Base-by-base conservation (phyloP, 192 early-diverging fungal species). In the Thamnidium elegans region DNA sequence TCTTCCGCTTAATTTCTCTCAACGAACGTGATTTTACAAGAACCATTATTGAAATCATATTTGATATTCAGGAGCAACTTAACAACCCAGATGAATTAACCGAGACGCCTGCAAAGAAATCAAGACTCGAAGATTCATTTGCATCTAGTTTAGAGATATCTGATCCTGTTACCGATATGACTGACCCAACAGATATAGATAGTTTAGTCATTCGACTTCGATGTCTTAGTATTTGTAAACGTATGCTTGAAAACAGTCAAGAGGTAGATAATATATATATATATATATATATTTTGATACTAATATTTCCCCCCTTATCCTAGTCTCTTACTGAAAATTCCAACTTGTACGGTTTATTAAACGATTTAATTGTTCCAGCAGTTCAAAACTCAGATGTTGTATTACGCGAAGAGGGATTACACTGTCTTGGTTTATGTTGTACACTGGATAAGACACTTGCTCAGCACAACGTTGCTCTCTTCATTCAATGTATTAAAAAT, bases 1-100 rank as follows among this genome's bases (percentile, higher is more conserved):
- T 91, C 8, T 84, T 94, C 71, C 84, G 82, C 39, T 87, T 82
- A 59, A 84, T 92, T 17, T 84, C 90, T 4, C 69, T 89, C 54
- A 88, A 86, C 66, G 93, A 96, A 68, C 82, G 85, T 50, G 94
- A 96, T 65, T 94, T 94, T 77, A 92, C 89, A n/a, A 78, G 78
- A 56, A 85, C 82, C n/a, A 86, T 90, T 69, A 84, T 90, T 21
- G 91, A 93, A 70, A 86, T 89, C n/a, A 86, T 93, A 9, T 87
- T 83, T 4, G 91, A 92, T 67, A 89, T 92, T 34, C 85, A 89
- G 55, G 81, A 89, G 60, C 58, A 59, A 45, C 26, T 26, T 26
- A 17, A 19, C 6, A 21, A 19, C 0, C 43, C 58, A 1, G 36
- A 23, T 0, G 39, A 21, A 7, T 1, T 23, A 11, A 17, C 11